Base-by-base conservation (phyloP, 2,329 filamentous ascomycete genomes). In the Sphaerulina vaccinii region DNA sequence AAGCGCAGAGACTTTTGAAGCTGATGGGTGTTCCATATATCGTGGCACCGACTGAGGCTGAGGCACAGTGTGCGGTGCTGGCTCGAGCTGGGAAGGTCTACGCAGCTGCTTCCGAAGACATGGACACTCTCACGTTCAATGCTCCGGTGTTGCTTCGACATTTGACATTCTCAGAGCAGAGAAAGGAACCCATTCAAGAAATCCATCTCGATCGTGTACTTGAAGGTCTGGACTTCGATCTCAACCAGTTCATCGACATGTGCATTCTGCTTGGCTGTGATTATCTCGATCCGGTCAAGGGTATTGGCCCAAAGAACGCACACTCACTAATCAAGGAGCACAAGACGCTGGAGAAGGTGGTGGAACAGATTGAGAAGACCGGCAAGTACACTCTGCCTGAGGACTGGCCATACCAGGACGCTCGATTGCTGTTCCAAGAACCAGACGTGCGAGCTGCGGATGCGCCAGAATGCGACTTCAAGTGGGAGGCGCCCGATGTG, bases 251-350 rank as follows among this genome's bases (percentile, higher is more conserved):
- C 70, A 90, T 99, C 65, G 93, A 99, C 70, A 84, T 99, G 44
- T 99, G 93, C 68, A 99, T 99, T 65, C 82, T 99, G 9, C 87
- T 99, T 39, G 93, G 93, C 62, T 99, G 93, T 73, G 93, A 99
- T 70, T 99, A 99, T 68, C 84, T 97, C 68, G 93, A 99, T 64
- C 92, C 93, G 0, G 87, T 99, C 61, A 93, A 93, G 64, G 96
- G 96, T 69, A 79, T 99, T 58, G 93, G 93, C 16, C 92, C 93
- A 3, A 86, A 84, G 63, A 96, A 93, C 0, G 93, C 93, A 1
- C 79, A 97, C 47, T 95, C 95, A 70, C 78, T 99, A 54, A 96
- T 99, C 63, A 90, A 90, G 61, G 92, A 99, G 65, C 85, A 97
- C 73, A 88, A 88, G 47, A 83, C 81, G 3, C 81, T 99, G 36